phyloP scores from a whole-genome alignment of 176 grass and related monocot species.

The maize (Zea mays) region DNA sequence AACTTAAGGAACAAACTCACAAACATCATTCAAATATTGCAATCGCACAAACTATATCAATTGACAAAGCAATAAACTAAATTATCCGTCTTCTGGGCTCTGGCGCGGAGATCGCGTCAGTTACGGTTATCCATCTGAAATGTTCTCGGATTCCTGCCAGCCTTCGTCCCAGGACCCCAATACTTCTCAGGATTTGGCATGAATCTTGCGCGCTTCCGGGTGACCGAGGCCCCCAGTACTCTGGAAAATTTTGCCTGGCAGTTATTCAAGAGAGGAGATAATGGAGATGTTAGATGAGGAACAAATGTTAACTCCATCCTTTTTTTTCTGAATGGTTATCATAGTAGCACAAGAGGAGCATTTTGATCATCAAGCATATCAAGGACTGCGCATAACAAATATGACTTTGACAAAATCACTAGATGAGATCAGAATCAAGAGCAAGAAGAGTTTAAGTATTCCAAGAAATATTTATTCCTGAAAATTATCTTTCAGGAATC shows the following conservation, averaged over 20 bases:
- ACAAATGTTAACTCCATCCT: not conserved
- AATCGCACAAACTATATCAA: too few relatives aligned
- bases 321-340: not conserved
- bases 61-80: too few relatives aligned
- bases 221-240: not conserved
- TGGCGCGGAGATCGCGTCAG: not conserved
- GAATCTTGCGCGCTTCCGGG: slow-evolving; percentile 43
- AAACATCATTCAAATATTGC: too few relatives aligned
- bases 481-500: not conserved
- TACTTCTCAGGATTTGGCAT: slow-evolving; percentile 56
- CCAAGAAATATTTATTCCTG: not conserved
- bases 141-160: slow-evolving; percentile 38
- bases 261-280: not conserved
- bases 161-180: slow-evolving; percentile 60
- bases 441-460: not conserved
- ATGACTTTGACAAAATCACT: not conserved
- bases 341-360: not conserved
- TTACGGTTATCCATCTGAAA: slow-evolving; percentile 23
- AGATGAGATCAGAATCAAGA: not conserved
- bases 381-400: not conserved
- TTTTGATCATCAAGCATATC: not conserved
- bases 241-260: slow-evolving; percentile 46
- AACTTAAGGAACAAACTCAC: too few relatives aligned
- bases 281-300: not conserved
- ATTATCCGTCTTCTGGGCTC: too few relatives aligned